Evolutionary conservation across 2,329 filamentous ascomycete genomes (phyloP), one percentile per base, ranked within the genome.

Genomic region (Chrysoporthe austroafricana): DNA sequence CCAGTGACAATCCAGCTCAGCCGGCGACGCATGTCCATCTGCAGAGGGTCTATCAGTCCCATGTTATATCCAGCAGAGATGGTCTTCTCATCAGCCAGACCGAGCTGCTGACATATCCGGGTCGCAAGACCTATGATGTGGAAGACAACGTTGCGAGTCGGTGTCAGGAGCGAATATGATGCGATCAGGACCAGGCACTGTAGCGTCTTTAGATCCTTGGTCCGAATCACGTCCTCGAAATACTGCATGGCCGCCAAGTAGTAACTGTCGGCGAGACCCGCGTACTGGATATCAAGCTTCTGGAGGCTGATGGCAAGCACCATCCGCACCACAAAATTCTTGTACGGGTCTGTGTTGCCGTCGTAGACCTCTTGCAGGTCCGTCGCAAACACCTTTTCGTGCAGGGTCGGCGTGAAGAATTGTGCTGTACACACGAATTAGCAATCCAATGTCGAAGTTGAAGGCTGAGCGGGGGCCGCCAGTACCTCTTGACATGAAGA

Each of bases 291-390:
- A 76, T 94, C 93, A 74, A 97, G 85, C 78, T 96, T 97, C 79
- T 98, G 95, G 79, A 98, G 87, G 77, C 93, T 95, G 74, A 97
- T 97, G 42, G 96, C 95, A 75, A 98, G 89, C 64, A 97, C 93
- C 88, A 98, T 94, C 67, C 93, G 90, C 62, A 96, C 82, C 57
- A 95, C 87, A 74, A 97, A 98, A 74, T 96, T 94, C 75, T 94
- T 90, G 77, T 94, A 95, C 0, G 93, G 85, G 73, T 97, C 92
- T 5, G 81, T 85, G 65, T 89, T 90, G 62, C 91, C 91, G 70
- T 86, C 84, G 75, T 95, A 96, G 4, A 97, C 93, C 42, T 91
- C 90, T 66, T 96, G 87, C 44, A 97, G 82, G 70, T 97, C 92
- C 70, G 86, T 83, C 36, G 87, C 85, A 70, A 98, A 92, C 13